phyloP scores from a whole-genome alignment of 768 basidiomycete species.

The Tulasnella sp. region DNA sequence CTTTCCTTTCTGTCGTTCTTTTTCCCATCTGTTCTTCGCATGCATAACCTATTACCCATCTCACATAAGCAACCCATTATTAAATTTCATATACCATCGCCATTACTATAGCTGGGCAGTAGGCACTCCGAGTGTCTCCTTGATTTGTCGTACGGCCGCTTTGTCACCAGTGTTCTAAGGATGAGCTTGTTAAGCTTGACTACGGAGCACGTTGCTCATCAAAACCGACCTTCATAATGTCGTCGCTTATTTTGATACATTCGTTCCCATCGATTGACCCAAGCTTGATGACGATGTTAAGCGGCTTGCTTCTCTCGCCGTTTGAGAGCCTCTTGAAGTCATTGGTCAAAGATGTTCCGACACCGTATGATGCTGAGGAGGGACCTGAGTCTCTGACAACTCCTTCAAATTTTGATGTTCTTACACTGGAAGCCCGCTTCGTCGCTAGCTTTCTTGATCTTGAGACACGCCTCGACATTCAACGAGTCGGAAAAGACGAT shows the following conservation, averaged over 20 bases:
- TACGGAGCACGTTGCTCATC: neutral
- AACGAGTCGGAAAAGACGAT: slow-evolving; percentile 82
- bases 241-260: slow-evolving; percentile 93
- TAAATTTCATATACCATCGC: neutral
- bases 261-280: slow-evolving; percentile 56
- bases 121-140: slow-evolving; percentile 27
- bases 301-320: slow-evolving; percentile 56
- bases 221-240: slow-evolving; percentile 56
- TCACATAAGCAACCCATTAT: neutral
- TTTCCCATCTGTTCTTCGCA: neutral
- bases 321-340: slow-evolving; percentile 48
- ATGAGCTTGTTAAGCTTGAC: neutral
- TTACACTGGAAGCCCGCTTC: slow-evolving; percentile 53
- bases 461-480: slow-evolving; percentile 55
- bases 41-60: neutral
- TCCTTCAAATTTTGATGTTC: slow-evolving; percentile 14
- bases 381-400: slow-evolving; percentile 6
- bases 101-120: neutral
- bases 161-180: slow-evolving; percentile 56
- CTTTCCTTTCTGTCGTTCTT: neutral
- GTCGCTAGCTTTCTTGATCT: slow-evolving; percentile 57
- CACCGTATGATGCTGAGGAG: slow-evolving; percentile 69
- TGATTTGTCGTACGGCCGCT: slow-evolving; percentile 47
- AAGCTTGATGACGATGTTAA: slow-evolving; percentile 95
- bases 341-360: slow-evolving; percentile 87